Base-by-base conservation (phyloP, 2,329 filamentous ascomycete species). In the Colletotrichum noveboracense region DNA sequence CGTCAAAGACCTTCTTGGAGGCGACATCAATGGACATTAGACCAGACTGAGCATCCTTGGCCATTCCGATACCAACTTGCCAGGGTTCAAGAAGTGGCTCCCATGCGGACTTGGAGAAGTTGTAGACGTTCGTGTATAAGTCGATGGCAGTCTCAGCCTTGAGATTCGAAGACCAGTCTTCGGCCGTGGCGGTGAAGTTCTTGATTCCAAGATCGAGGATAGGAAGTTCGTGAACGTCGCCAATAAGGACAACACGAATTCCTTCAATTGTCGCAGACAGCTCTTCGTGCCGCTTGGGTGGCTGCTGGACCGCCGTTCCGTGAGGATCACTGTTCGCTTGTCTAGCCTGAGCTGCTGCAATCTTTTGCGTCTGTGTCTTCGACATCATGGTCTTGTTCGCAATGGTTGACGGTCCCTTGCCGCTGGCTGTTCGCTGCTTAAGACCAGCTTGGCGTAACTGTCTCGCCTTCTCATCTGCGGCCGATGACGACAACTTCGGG, bases 91-190 rank as follows among this genome's bases (percentile, higher is more conserved):
- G 92, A 38, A 99, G 86, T 5, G 97, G 97, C 83, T 99, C 97
- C 97, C 97, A 99, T 5, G 96, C 95, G 0, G 97, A 99, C 84
- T 99, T 99, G 16, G 97, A 97, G 85, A 99, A 99, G 85, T 99
- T 99, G 88, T 98, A 99, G 30, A 99, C 94, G 80, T 98, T 99
- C 80, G 97, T 91, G 84, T 98, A 98, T 78, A 96, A 95, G 77
- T 98, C 95, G 64, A 99, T 93, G n/a, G 92, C 94, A 0, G 95
- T 94, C 81, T 98, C 95, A 0, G 95, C 96, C 80, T 93, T 96
- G 84, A 99, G 89, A 26, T 93, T 94, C 7, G 93, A 93, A 2
- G 96, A 96, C 97, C 97, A 99, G 82, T 99, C 95, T 78, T 94
- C 92, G 6, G 97, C 95, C 61, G 94, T 92, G 4, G 96, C 91